These are phyloP conservation scores for Salisapilia sapeloensis DNA, from an alignment of 352 stramenopile species.

Conservation along the genomic window DNA sequence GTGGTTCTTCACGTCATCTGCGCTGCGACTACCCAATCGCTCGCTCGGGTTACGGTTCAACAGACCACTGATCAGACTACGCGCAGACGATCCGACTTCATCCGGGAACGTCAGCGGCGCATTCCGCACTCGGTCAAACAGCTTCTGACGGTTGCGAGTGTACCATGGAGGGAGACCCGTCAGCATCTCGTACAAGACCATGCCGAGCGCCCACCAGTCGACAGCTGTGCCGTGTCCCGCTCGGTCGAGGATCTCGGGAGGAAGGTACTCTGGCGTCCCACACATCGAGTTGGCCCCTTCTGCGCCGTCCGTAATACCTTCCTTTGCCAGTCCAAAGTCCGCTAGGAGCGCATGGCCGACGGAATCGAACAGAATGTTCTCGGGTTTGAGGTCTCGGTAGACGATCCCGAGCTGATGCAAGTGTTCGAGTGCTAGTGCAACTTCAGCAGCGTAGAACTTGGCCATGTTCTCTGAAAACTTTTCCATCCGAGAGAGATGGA, in stretches of 20 bases:
- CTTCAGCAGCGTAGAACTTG: constrained; percentile 85
- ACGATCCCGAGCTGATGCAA: constrained; percentile 80
- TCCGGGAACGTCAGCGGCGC: constrained; percentile 80
- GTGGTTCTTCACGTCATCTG: constrained; percentile 76
- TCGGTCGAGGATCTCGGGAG: constrained; percentile 82
- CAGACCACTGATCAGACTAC: constrained; percentile 68
- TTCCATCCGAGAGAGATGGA: constrained; percentile 80
- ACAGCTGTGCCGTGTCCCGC: constrained; percentile 81
- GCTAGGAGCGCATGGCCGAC: constrained; percentile 62
- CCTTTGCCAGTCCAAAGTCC: constrained; percentile 80
- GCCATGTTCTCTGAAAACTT: constrained; percentile 80
- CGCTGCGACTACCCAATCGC: constrained; percentile 53
- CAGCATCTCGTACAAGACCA: constrained; percentile 91
- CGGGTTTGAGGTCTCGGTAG: constrained; percentile 77
- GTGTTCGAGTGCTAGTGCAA: constrained; percentile 76
- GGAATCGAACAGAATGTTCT: constrained; percentile 78
- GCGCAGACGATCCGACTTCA: constrained; percentile 48
- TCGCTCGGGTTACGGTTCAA: constrained; percentile 68
- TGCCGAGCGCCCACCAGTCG: constrained; percentile 87
- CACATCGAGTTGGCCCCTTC: constrained; percentile 83
- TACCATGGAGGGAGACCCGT: constrained; percentile 86
- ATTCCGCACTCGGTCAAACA: constrained; percentile 82
- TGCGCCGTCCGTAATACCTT: constrained; percentile 67
- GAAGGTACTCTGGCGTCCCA: constrained; percentile 85
- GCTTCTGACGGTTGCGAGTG: constrained; percentile 85